Evolutionary conservation across 2,329 filamentous ascomycete genomes (phyloP), one percentile per base, ranked within the genome.

Genomic region (Xylogone sp.): DNA sequence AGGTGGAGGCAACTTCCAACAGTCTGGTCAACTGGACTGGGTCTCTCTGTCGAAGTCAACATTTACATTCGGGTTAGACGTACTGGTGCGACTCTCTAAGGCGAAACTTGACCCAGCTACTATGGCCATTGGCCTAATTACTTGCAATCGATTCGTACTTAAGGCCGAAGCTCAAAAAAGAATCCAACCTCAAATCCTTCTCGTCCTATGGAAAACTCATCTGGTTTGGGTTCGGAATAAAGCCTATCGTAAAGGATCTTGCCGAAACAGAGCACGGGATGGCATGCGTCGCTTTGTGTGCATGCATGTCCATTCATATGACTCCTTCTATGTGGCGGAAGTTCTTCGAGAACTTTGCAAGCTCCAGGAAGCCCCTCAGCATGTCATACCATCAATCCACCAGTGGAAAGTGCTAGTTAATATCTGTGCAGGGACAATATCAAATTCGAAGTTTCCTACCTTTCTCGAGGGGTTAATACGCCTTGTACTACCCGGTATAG

Each of bases 191-290:
- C 2, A 56, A 56, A 49, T 48, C 51, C 6, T 56, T 58, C 24
- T 48, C 51, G 2, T 53, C 50, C 2, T 53, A 52, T 24, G 53
- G 54, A n/a, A 42, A 58, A 3, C 10, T 54, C 13, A 21, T 62
- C 12, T 60, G 57, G 57, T 58, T 60, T 45, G 59, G 59, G 6
- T 58, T 62, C 51, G 59, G 59, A 18, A 42, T 59, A 16, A 58
- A 58, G 39, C 55, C 59, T 46, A 42, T 61, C 10, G 34, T 61
- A 7, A 49, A 50, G 12, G 49, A 49, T 21, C 50, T 60, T 1
- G 45, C 53, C 2, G 55, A 58, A 20, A 59, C 59, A 8, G 53
- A 59, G 19, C 51, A 60, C 51, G 58, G 59, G 9, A 21, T 48
- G 8, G 46, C 46, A 3, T 51, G 53, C 45, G 51, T 49, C n/a